These are phyloP conservation scores for Colletotrichum plurivorum DNA, from an alignment of 2,329 filamentous ascomycete species.

Conservation along the genomic window DNA sequence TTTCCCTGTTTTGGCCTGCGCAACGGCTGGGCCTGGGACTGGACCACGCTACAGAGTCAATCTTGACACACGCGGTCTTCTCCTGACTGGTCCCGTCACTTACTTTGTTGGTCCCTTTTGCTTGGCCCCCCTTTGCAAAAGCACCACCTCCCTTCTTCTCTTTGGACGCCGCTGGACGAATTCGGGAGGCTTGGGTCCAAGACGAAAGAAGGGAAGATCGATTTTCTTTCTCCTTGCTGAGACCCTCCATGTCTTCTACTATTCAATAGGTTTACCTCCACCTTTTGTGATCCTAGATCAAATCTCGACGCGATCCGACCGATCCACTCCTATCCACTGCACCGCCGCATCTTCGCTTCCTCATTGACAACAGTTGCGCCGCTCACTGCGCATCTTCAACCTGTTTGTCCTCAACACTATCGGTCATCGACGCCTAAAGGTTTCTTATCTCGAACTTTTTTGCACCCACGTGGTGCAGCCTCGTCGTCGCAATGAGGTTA, in stretches of 20 bases:
- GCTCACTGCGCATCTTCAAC: slow-evolving; percentile 10
- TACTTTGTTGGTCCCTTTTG: slow-evolving; percentile 34
- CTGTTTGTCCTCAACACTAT: slow-evolving; percentile 6
- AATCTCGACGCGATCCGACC: slow-evolving; percentile 27
- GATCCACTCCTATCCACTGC: slow-evolving; percentile 29
- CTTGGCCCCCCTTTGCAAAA: slow-evolving; percentile 37
- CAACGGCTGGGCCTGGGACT: slow-evolving; percentile 37
- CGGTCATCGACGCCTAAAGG: neutral
- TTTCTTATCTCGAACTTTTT: neutral
- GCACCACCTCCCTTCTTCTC: slow-evolving; percentile 24
- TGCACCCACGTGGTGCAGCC: slow-evolving; percentile 33
- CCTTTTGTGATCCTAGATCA: slow-evolving; percentile 28
- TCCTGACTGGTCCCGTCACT: slow-evolving; percentile 36
- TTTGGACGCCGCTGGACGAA: slow-evolving; percentile 39
- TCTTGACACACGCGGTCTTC: slow-evolving; percentile 38
- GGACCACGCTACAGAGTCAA: slow-evolving; percentile 37
- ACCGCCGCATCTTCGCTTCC: slow-evolving; percentile 13
- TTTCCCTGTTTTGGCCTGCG: slow-evolving; percentile 28
- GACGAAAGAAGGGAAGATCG: slow-evolving; percentile 31
- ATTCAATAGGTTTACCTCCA: slow-evolving; percentile 34
- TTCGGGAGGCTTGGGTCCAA: slow-evolving; percentile 33
- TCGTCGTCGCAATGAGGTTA: slow-evolving; percentile 59
- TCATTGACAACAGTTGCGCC: slow-evolving; percentile 29
- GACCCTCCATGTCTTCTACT: slow-evolving; percentile 35
- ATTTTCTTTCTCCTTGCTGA: slow-evolving; percentile 20